phyloP scores from a whole-genome alignment of 1,284 basidiomycete genomes.

The Coniferiporia weirii region DNA sequence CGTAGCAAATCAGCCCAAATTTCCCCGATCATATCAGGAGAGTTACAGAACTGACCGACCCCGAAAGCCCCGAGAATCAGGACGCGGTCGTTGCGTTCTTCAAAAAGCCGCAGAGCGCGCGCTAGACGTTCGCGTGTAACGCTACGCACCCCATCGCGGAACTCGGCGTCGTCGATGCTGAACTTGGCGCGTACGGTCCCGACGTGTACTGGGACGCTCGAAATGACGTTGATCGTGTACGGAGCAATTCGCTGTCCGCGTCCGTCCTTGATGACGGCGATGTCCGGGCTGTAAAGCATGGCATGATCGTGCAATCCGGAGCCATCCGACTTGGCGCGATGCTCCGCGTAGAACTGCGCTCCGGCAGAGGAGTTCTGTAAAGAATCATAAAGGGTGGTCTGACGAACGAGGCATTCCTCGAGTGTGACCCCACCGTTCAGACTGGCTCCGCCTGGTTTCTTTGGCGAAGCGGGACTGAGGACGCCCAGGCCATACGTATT shows the following conservation, averaged over 20 bases:
- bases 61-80: slow-evolving; percentile 47
- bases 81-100: slow-evolving; percentile 37
- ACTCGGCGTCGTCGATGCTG: slow-evolving; percentile 32
- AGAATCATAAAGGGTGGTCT: slow-evolving; percentile 18
- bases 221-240: slow-evolving; percentile 40
- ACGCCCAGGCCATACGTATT: slow-evolving; percentile 7
- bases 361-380: slow-evolving; percentile 16
- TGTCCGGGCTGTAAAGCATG: slow-evolving; percentile 15
- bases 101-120: slow-evolving; percentile 41
- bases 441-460: slow-evolving; percentile 15
- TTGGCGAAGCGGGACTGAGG: slow-evolving; percentile 14
- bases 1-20: slow-evolving; percentile 43
- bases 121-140: slow-evolving; percentile 37
- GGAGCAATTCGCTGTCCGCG: slow-evolving; percentile 29
- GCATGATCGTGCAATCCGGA: slow-evolving; percentile 18
- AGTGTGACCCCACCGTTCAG: slow-evolving; percentile 14
- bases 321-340: slow-evolving; percentile 12
- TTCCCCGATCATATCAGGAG: slow-evolving; percentile 35
- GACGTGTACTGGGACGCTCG: slow-evolving; percentile 41
- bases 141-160: slow-evolving; percentile 36
- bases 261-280: slow-evolving; percentile 17
- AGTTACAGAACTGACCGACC: slow-evolving; percentile 36
- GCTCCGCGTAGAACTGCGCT: slow-evolving; percentile 14
- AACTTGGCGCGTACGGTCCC: slow-evolving; percentile 38
- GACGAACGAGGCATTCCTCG: slow-evolving; percentile 17